Conservation (phyloP, 1,139 yeast species). For the Candida sojae region DNA sequence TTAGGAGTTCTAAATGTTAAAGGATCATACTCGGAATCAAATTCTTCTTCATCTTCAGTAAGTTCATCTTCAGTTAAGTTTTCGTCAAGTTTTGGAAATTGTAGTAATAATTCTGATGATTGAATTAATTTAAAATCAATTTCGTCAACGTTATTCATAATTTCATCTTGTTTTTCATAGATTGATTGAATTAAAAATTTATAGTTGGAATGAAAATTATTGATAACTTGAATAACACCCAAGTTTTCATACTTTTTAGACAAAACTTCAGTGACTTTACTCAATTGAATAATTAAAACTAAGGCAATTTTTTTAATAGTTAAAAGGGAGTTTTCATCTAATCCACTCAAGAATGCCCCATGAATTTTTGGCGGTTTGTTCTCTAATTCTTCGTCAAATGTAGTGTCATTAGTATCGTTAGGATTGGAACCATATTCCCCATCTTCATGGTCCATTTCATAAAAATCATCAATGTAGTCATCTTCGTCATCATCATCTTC, state of each 20-base stretch:
- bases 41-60: conserved; percentile 12
- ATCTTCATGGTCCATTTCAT: conserved; percentile 10
- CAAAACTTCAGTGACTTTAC: conserved; percentile 55
- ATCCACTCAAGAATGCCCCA: conserved; percentile 56
- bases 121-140: conserved; percentile 21
- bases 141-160: conserved; percentile 17
- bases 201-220: conserved; percentile 32
- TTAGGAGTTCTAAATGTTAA: conserved; percentile 25
- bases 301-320: conserved; percentile 46
- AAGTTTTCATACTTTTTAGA: conserved; percentile 51
- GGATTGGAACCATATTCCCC: conserved; percentile 11
- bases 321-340: conserved; percentile 42
- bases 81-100: conserved; percentile 22
- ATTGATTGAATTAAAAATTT: conserved; percentile 26
- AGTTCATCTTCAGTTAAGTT: conserved; percentile 9
- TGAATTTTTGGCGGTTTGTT: conserved; percentile 45
- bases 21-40: conserved; percentile 20
- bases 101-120: conserved; percentile 29
- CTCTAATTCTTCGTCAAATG: conserved; percentile 19
- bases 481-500: conserved; percentile 9
- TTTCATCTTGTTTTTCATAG: conserved; percentile 23
- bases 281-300: conserved; percentile 47
- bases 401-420: conserved; percentile 18
- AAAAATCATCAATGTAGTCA: conserved; percentile 10
- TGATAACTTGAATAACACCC: conserved; percentile 44